These are phyloP conservation scores for Solanum arcanum DNA, from an alignment of 257 asterid species.

Conservation along the genomic window DNA sequence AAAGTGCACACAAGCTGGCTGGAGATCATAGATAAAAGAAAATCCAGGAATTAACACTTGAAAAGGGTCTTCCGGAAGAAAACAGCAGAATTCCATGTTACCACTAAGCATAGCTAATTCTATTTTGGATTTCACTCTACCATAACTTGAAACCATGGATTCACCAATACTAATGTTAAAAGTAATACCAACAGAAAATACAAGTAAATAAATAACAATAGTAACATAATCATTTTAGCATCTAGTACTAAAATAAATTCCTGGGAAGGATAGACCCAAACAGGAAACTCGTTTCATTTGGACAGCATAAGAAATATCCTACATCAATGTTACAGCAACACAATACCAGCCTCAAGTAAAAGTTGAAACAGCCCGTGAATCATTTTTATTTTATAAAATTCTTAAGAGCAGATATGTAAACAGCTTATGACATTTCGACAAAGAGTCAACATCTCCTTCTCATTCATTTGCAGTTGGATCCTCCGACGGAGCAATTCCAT, in stretches of 20 bases:
- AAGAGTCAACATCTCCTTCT: conserved; percentile 2
- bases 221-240: not conserved
- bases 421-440: not conserved
- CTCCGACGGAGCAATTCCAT: conserved; percentile 46
- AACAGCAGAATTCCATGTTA: not conserved
- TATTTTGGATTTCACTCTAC: not conserved
- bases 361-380: not conserved
- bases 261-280: not conserved
- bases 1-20: not conserved
- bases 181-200: not conserved
- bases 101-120: not conserved
- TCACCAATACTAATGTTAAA: not conserved
- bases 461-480: conserved; percentile 45
- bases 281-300: conserved; percentile 4
- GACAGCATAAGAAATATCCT: conserved; percentile 15
- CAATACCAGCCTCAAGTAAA: not conserved
- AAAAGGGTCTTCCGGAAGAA: not conserved
- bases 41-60: not conserved
- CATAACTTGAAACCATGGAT: not conserved
- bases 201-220: not conserved
- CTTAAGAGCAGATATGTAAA: not conserved
- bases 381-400: not conserved
- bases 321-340: conserved; percentile 9
- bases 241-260: not conserved
- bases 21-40: not conserved